Evolutionary conservation across 139 green algal species (phyloP).

Genomic region (Micromonas pusilla): DNA sequence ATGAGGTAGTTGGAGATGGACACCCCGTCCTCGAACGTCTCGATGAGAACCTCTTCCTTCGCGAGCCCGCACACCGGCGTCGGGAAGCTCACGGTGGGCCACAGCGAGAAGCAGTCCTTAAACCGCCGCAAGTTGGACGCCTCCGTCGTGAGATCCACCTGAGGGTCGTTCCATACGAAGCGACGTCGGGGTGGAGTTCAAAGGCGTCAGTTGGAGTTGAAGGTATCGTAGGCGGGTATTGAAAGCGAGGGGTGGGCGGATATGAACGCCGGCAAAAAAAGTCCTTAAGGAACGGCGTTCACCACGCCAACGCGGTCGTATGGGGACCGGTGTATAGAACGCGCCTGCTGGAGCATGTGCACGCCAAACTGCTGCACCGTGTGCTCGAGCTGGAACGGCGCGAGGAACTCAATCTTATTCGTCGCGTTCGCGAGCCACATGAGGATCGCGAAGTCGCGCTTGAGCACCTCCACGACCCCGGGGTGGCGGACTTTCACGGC

Average conservation of each 20-base stretch:
- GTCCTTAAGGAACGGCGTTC: no score
- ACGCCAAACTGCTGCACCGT: constrained; percentile 82
- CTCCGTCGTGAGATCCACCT: constrained; percentile 85
- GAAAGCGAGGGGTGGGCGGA: no score
- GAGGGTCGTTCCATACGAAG: no score
- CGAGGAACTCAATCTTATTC: neutral
- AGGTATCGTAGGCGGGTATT: no score
- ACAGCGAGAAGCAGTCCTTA: constrained; percentile 89
- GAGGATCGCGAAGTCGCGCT: constrained; percentile 82
- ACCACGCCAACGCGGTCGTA: no score
- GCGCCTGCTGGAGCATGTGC: constrained; percentile 76
- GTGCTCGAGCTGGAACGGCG: constrained; percentile 60
- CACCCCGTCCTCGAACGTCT: constrained; percentile 82
- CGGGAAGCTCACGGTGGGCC: constrained; percentile 65
- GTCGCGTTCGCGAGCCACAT: constrained; percentile 48
- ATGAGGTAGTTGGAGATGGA: constrained; percentile 77
- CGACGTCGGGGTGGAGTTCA: no score
- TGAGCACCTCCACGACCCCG: constrained; percentile 47
- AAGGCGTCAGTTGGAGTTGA: no score
- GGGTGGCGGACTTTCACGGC: constrained; percentile 89
- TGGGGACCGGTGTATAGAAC: no score
- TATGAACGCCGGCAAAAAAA: no score
- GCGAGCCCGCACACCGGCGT: constrained; percentile 52
- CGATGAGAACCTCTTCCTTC: constrained; percentile 73
- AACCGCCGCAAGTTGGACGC: constrained; percentile 82